Percentiles rank a stretch among this genome's conserved stretches.
phyloP scores from a whole-genome alignment of 2,329 filamentous ascomycete species.

The Neofusicoccum sp. region DNA sequence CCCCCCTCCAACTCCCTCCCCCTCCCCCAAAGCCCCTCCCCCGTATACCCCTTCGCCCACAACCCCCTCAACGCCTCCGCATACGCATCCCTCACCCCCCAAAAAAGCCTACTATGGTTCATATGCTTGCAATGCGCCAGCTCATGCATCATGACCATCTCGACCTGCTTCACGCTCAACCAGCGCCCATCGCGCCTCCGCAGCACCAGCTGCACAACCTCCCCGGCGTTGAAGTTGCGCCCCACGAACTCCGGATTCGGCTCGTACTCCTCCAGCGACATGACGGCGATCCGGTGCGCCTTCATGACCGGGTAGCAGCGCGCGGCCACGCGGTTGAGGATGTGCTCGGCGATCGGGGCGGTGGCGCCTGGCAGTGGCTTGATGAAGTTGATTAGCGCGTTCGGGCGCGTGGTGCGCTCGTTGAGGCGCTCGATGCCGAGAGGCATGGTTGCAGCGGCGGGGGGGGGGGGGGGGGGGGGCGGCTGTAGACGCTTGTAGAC shows the following conservation, averaged over 20 bases:
- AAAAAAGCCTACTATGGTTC: constrained; percentile 84
- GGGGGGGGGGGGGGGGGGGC: background rate
- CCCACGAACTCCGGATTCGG: constrained; percentile 83
- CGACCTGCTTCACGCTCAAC: constrained; percentile 81
- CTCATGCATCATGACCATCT: constrained; percentile 96
- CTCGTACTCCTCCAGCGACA: constrained; percentile 74
- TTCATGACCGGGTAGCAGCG: constrained; percentile 70
- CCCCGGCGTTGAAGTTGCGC: constrained; percentile 87
- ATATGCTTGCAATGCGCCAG: constrained; percentile 88
- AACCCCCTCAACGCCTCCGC: constrained; percentile 70
- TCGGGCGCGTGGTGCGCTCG: constrained; percentile 72
- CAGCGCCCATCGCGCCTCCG: constrained; percentile 67
- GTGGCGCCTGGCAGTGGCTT: constrained; percentile 68
- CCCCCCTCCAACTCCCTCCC: constrained; percentile 66
- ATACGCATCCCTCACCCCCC: constrained; percentile 75
- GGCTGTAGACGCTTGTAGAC: background rate
- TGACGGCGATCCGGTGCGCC: constrained; percentile 48
- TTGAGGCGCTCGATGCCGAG: constrained; percentile 80
- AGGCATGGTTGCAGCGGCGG: constrained; percentile 59
- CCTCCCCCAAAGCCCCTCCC: constrained; percentile 81
- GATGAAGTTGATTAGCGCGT: constrained; percentile 81
- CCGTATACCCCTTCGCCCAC: constrained; percentile 71
- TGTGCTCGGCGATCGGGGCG: constrained; percentile 34
- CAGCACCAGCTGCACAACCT: constrained; percentile 83
- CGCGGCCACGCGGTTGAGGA: constrained; percentile 53